Conservation (phyloP, 805 yeast genomes). For the Wickerhamomyces rabaulensis region DNA sequence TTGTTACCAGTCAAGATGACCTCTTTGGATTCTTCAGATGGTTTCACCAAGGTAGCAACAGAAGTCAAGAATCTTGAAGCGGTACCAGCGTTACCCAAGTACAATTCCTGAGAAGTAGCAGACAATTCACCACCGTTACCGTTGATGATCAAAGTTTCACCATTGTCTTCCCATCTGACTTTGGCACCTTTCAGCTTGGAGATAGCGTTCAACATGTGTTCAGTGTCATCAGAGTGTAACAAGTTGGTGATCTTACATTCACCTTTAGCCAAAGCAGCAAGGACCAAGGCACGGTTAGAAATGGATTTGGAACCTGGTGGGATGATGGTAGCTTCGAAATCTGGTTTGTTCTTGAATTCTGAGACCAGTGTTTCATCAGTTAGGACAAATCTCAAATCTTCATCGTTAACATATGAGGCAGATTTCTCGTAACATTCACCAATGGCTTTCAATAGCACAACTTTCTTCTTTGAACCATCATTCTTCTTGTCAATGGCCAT, state of each 20-base stretch:
- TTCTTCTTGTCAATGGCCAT: conserved; percentile 97
- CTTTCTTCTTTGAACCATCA: conserved; percentile 86
- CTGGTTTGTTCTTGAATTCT: conserved; percentile 37
- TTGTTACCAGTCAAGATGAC: conserved; percentile 87
- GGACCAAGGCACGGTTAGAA: conserved; percentile 86
- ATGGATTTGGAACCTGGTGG: conserved; percentile 99
- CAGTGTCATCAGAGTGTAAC: conserved; percentile 94
- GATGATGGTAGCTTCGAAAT: conserved; percentile 38
- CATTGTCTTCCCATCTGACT: conserved; percentile 79
- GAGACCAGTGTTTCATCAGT: conserved; percentile 75
- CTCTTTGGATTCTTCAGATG: conserved; percentile 34
- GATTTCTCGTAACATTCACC: conserved; percentile 86
- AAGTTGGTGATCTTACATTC: conserved; percentile 77
- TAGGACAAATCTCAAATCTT: conserved; percentile 72
- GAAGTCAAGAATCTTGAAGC: conserved; percentile 93
- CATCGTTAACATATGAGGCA: conserved; percentile 81
- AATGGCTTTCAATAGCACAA: conserved; percentile 75
- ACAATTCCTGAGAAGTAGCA: conserved; percentile 63
- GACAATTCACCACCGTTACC: conserved; percentile 78
- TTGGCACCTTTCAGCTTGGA: conserved; percentile 74
- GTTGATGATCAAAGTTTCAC: conserved; percentile 78
- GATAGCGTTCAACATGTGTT: conserved; percentile 89
- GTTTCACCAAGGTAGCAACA: conserved; percentile 77
- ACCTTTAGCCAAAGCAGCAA: conserved; percentile 90
- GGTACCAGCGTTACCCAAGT: conserved; percentile 96